A percentile compares a stretch with the other conserved stretches of the same genome.
Conservation (phyloP, 2,329 filamentous ascomycete genomes). For the Phialophora tarda region DNA sequence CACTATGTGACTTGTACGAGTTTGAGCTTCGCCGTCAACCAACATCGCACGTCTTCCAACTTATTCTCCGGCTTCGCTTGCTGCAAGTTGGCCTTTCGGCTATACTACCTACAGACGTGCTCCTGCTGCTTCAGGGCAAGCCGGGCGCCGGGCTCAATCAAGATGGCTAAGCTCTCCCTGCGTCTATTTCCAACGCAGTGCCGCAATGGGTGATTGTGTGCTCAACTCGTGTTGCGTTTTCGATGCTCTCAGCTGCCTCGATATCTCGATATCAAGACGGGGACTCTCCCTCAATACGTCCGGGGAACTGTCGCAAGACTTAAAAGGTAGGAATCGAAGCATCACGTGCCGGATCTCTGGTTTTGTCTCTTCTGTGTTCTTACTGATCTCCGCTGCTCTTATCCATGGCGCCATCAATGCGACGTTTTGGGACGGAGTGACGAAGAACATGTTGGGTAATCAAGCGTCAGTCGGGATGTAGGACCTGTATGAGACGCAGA, state of each 20-base stretch:
- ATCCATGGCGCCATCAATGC: background rate
- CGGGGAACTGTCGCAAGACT: too few relatives aligned
- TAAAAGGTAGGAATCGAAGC: background rate
- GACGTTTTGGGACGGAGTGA: slow-evolving; percentile 9
- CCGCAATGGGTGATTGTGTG: background rate
- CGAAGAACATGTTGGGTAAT: slow-evolving; percentile 10
- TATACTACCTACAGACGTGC: too few relatives aligned
- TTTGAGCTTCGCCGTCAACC: background rate
- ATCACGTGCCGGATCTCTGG: background rate
- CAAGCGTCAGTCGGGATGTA: slow-evolving; percentile 12
- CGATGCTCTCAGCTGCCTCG: background rate
- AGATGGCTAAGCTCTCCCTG: background rate
- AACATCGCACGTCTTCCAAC: background rate
- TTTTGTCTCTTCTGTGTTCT: too few relatives aligned
- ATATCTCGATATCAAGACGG: background rate
- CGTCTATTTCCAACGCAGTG: background rate
- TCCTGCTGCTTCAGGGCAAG: background rate
- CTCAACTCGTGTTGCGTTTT: background rate
- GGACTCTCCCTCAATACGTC: too few relatives aligned
- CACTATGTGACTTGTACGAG: background rate
- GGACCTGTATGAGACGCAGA: slow-evolving; percentile 3
- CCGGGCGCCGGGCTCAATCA: background rate
- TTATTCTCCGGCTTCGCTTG: background rate
- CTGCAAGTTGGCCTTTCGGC: background rate
- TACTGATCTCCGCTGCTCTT: background rate